Conservation (phyloP, 176 grass and related monocot genomes). For the Chrysopogon serrulatus region DNA sequence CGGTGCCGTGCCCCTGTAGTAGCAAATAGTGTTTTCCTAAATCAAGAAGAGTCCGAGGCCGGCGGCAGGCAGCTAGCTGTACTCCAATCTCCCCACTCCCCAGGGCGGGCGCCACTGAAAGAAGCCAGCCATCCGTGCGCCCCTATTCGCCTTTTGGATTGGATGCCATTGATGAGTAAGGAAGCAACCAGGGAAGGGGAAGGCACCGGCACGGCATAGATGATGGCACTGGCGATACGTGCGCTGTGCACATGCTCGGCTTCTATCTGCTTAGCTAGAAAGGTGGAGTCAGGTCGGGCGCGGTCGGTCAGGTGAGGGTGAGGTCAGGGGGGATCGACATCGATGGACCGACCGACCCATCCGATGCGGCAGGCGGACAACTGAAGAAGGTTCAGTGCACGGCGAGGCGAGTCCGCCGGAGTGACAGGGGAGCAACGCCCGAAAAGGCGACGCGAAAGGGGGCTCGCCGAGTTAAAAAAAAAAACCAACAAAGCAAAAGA, state of each 20-base stretch:
- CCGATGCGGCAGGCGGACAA: background rate
- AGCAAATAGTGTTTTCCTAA: background rate
- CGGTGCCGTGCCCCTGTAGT: no score
- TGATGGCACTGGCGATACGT: background rate
- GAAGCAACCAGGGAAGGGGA: background rate
- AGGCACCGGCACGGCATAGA: background rate
- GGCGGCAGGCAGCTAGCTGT: constrained; percentile 24
- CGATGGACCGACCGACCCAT: background rate
- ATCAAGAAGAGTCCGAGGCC: background rate
- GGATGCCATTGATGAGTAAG: background rate
- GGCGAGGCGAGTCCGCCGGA: constrained; percentile 5
- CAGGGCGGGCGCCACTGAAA: background rate
- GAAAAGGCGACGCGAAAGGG: background rate
- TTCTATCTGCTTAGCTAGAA: background rate
- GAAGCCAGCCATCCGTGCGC: background rate
- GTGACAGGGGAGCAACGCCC: constrained; percentile 32
- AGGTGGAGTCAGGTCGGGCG: background rate
- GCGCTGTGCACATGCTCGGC: background rate
- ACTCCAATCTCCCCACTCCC: constrained; percentile 14
- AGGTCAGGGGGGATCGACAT: background rate
- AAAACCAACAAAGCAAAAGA: background rate
- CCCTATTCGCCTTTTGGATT: background rate
- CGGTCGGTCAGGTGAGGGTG: background rate
- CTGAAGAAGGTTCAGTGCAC: constrained; percentile 45
- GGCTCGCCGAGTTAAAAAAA: background rate